A percentile compares a stretch with the other conserved stretches of the same genome.
These are phyloP conservation scores for Asclepias syriaca DNA, from an alignment of 257 asterid species.

Conservation along the genomic window DNA sequence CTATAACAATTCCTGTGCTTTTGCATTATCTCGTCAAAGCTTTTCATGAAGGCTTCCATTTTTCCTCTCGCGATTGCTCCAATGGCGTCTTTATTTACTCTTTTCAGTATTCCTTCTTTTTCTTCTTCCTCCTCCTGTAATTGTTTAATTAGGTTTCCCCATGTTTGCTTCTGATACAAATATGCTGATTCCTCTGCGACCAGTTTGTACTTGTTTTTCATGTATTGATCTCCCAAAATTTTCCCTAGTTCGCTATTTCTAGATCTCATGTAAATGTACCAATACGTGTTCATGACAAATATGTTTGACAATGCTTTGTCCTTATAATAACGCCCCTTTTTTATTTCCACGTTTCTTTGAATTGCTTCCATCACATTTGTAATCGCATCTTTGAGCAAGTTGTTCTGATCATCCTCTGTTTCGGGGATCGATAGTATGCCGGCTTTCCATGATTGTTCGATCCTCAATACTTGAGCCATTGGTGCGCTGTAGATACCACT, in stretches of 20 bases:
- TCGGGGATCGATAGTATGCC: conserved; percentile 43
- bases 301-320: conserved; percentile 51
- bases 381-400: conserved; percentile 49
- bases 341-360: conserved; percentile 55
- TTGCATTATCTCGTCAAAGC: conserved; percentile 47
- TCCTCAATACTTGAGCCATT: conserved; percentile 52
- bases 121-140: conserved; percentile 37
- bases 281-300: conserved; percentile 61
- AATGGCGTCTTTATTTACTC: conserved; percentile 22
- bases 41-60: conserved; percentile 50
- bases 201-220: conserved; percentile 53
- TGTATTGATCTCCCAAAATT: conserved; percentile 54
- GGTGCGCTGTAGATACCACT: conserved; percentile 38
- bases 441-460: conserved; percentile 61
- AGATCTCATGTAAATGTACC: conserved; percentile 81
- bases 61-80: conserved; percentile 35
- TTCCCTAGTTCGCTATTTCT: conserved; percentile 53
- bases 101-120: background rate
- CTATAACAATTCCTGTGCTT: conserved; percentile 42
- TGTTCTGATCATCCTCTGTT: conserved; percentile 26
- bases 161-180: conserved; percentile 64
- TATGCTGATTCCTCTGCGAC: conserved; percentile 75
- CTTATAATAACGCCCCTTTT: conserved; percentile 42
- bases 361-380: conserved; percentile 74
- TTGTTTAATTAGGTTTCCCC: conserved; percentile 53